These are phyloP conservation scores for Fusarium armeniacum DNA, from an alignment of 2,329 filamentous ascomycete genomes.

Conservation along the genomic window DNA sequence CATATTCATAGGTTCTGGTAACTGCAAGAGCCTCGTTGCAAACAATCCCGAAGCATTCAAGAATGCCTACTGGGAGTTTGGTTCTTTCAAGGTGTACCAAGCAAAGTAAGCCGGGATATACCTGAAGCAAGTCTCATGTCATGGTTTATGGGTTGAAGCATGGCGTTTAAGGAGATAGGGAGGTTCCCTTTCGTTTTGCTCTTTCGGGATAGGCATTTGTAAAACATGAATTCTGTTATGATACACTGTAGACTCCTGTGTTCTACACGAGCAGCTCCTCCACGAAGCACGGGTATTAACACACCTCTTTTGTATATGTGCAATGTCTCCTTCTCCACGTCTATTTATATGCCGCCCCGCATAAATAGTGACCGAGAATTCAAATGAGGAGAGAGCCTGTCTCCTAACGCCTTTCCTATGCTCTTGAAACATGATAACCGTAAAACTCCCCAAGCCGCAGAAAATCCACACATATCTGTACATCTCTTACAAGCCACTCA, in stretches of 20 bases:
- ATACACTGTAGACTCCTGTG: conserved; percentile 26
- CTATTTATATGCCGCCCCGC: conserved; percentile 19
- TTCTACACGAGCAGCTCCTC: conserved; percentile 37
- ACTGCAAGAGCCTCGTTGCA: conserved; percentile 70
- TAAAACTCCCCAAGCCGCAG: conserved; percentile 47
- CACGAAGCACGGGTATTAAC: conserved; percentile 40
- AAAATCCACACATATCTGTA: conserved; percentile 39
- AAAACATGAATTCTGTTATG: conserved; percentile 18
- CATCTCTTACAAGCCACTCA: conserved; percentile 36
- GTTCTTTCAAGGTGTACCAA: conserved; percentile 70
- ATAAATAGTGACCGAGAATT: conserved; percentile 37
- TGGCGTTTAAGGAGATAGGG: conserved; percentile 38
- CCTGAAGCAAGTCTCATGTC: not conserved
- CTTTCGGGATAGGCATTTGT: conserved; percentile 8
- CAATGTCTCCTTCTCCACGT: conserved; percentile 18
- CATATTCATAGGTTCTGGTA: conserved; percentile 62
- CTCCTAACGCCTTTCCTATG: conserved; percentile 54
- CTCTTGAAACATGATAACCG: conserved; percentile 49
- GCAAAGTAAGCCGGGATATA: conserved; percentile 35
- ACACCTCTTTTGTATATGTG: conserved; percentile 43
- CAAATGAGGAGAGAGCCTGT: conserved; percentile 49
- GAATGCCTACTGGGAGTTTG: conserved; percentile 76
- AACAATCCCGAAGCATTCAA: conserved; percentile 68
- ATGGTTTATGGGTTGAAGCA: conserved; percentile 36
- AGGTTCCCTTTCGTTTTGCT: conserved; percentile 6